Evolutionary conservation across 306 rosid species (phyloP).

Genomic region (Argentina anserina): DNA sequence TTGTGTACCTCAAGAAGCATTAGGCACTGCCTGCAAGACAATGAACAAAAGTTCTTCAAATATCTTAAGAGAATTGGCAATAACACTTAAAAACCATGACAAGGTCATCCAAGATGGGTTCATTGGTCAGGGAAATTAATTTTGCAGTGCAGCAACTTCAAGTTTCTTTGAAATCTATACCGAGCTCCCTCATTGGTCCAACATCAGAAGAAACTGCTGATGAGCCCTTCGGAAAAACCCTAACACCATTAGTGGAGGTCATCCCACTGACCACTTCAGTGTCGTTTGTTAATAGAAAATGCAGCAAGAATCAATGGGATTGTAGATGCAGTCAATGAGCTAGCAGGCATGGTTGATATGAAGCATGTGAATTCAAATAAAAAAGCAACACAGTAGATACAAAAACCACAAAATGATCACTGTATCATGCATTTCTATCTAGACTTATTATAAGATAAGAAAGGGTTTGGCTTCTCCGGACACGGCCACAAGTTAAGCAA

Average conservation of each 20-base stretch:
- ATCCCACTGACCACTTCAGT: constrained; percentile 51
- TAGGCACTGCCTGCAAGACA: constrained; percentile 34
- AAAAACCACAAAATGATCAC: too few species aligned
- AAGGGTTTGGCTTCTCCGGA: too few species aligned
- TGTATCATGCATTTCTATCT: too few species aligned
- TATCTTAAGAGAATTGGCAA: constrained; percentile 53
- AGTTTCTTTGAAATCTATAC: constrained; percentile 39
- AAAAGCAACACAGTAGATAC: not conserved
- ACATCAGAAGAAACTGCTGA: not conserved
- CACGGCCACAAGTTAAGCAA: too few species aligned
- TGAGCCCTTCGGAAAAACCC: not conserved
- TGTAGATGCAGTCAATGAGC: constrained; percentile 47
- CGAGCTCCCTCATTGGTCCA: constrained; percentile 13
- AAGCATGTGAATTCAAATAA: not conserved
- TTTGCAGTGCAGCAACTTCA: constrained; percentile 45
- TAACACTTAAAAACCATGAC: constrained; percentile 46
- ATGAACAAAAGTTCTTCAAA: constrained; percentile 31
- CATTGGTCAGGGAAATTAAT: constrained; percentile 48
- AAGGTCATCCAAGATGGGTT: constrained; percentile 47
- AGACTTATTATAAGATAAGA: too few species aligned
- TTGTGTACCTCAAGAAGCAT: constrained; percentile 39
- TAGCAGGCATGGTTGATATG: constrained; percentile 40
- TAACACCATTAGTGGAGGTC: constrained; percentile 38
- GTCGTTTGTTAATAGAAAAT: constrained; percentile 57
- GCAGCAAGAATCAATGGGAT: constrained; percentile 51